Conservation (phyloP, 1,284 basidiomycete genomes). For the Boletus semigastroideus region DNA sequence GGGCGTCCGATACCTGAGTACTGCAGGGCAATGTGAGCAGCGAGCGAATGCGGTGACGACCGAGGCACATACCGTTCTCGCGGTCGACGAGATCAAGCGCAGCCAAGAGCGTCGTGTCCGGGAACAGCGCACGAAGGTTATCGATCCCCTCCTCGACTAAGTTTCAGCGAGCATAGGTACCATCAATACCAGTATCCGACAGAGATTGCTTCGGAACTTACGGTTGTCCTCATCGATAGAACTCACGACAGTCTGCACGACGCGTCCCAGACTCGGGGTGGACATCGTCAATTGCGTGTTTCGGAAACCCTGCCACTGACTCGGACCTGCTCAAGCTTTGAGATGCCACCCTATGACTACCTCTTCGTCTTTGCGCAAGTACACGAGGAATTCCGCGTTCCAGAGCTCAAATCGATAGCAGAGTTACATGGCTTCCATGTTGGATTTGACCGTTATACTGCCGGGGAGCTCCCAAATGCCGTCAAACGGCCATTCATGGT, state of each 20-base stretch:
- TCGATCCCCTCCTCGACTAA: constrained; percentile 60
- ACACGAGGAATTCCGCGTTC: constrained; percentile 79
- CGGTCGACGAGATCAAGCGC: constrained; percentile 73
- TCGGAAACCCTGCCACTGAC: neutral
- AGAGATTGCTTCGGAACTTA: constrained; percentile 16
- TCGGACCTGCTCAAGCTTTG: neutral
- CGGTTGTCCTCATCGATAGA: constrained; percentile 32
- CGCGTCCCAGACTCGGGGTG: constrained; percentile 20
- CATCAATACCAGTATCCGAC: constrained; percentile 6
- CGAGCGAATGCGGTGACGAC: neutral
- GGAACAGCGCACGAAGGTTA: constrained; percentile 55
- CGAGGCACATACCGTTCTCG: constrained; percentile 47
- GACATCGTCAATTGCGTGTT: constrained; percentile 11
- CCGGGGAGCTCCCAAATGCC: constrained; percentile 40
- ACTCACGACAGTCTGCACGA: constrained; percentile 29
- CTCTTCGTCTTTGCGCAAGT: constrained; percentile 78
- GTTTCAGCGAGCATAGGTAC: neutral
- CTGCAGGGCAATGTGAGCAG: constrained; percentile 35
- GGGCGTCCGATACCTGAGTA: constrained; percentile 57
- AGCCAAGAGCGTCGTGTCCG: constrained; percentile 60
- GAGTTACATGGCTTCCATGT: constrained; percentile 64
- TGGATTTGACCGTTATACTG: constrained; percentile 35
- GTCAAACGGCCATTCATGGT: constrained; percentile 75
- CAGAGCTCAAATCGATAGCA: constrained; percentile 73
- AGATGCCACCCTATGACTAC: constrained; percentile 44